phyloP scores from a whole-genome alignment of 2,329 filamentous ascomycete species.

The Harringtonia lauricola region DNA sequence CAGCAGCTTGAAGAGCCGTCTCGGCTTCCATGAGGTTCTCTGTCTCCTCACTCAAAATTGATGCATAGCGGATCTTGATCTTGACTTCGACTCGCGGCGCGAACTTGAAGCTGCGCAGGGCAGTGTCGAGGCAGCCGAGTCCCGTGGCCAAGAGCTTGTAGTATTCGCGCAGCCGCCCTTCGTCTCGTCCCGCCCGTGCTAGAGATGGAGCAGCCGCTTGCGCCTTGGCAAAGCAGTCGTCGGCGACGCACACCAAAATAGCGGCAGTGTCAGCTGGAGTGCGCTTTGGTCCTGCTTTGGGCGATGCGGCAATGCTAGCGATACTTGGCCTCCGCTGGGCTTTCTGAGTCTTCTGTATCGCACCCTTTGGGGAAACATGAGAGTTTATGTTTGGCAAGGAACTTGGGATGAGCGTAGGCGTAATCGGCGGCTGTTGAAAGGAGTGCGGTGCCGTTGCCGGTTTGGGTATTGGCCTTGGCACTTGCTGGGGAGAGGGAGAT shows the following conservation, averaged over 20 bases:
- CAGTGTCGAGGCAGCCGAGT: constrained; percentile 60
- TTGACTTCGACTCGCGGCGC: constrained; percentile 57
- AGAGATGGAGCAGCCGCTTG: constrained; percentile 40
- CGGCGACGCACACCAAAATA: constrained; percentile 59
- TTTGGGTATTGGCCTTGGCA: constrained; percentile 7
- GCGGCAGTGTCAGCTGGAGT: constrained; percentile 38
- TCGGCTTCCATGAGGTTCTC: constrained; percentile 66
- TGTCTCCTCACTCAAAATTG: constrained; percentile 62
- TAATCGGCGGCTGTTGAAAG: background rate
- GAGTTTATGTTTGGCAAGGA: constrained; percentile 7
- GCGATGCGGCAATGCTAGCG: constrained; percentile 18
- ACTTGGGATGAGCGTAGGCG: constrained; percentile 8
- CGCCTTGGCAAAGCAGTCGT: constrained; percentile 64
- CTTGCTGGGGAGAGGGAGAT: constrained; percentile 6
- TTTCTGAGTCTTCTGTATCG: constrained; percentile 11
- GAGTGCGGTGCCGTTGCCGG: background rate
- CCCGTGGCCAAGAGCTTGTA: constrained; percentile 62
- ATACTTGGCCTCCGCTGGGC: constrained; percentile 13
- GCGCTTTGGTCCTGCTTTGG: constrained; percentile 25
- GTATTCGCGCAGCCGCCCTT: constrained; percentile 50
- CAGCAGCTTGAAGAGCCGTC: constrained; percentile 59
- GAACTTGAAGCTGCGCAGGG: constrained; percentile 49
- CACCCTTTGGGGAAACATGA: constrained; percentile 10
- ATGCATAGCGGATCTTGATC: constrained; percentile 60
- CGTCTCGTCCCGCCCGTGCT: constrained; percentile 33